Conservation (phyloP, 495 filamentous ascomycete species). For the Aspergillus conjunctus region DNA sequence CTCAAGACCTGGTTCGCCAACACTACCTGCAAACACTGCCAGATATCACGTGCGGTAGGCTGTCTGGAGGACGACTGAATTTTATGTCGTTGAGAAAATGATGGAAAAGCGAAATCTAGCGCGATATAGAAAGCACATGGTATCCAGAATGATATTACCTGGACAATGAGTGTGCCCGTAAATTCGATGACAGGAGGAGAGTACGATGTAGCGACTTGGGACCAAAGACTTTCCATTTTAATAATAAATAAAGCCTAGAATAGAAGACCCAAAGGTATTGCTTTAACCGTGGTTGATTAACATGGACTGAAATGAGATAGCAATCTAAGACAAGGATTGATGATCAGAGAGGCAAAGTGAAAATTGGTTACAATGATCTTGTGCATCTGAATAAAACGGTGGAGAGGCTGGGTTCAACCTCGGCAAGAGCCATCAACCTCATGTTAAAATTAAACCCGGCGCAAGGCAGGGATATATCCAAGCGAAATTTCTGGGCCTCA, state of each 20-base stretch:
- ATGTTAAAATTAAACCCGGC: neutral
- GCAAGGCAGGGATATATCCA: too few relatives aligned
- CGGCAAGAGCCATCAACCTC: neutral
- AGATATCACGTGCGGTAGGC: slow-evolving; percentile 47
- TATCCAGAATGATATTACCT: slow-evolving; percentile 53
- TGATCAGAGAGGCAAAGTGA: too few relatives aligned
- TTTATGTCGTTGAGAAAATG: slow-evolving; percentile 56
- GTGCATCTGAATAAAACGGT: neutral
- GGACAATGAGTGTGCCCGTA: slow-evolving; percentile 41
- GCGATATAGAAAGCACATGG: slow-evolving; percentile 37
- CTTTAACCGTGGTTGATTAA: too few relatives aligned
- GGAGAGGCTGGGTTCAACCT: neutral
- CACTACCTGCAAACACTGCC: slow-evolving; percentile 48
- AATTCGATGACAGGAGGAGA: slow-evolving; percentile 34
- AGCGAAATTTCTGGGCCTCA: too few relatives aligned
- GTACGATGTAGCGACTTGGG: slow-evolving; percentile 28
- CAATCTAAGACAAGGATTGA: too few relatives aligned
- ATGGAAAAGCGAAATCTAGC: slow-evolving; percentile 45
- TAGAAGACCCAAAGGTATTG: too few relatives aligned
- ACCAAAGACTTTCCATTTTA: slow-evolving; percentile 27
- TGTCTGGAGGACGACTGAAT: slow-evolving; percentile 56
- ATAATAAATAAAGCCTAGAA: neutral
- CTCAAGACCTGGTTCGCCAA: slow-evolving; percentile 50
- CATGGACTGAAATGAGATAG: too few relatives aligned
- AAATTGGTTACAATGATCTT: neutral